Conservation (phyloP, 495 filamentous ascomycete genomes). For the Acidiella bohemica region DNA sequence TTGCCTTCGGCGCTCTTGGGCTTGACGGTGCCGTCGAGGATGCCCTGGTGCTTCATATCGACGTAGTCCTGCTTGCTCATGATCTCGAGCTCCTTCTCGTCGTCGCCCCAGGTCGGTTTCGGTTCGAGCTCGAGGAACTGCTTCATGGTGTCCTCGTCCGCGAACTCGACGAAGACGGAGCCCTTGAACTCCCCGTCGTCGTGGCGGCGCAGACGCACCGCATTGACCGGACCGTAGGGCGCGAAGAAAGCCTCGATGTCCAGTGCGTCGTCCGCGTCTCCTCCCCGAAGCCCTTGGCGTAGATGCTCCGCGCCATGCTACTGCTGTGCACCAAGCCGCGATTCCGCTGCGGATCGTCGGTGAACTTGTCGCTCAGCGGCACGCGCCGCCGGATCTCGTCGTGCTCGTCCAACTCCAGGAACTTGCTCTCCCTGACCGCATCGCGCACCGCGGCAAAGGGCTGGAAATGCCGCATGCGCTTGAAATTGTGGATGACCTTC, state of each 20-base stretch:
- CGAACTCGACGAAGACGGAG: slow-evolving; percentile 88
- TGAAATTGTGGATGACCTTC: slow-evolving; percentile 65
- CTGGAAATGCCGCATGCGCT: slow-evolving; percentile 87
- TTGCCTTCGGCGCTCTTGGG: too few species aligned
- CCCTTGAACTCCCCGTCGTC: slow-evolving; percentile 61
- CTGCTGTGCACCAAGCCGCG: slow-evolving; percentile 45
- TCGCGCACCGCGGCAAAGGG: slow-evolving; percentile 66
- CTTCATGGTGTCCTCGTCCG: slow-evolving; percentile 55
- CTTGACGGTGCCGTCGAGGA: slow-evolving; percentile 55
- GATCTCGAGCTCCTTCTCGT: slow-evolving; percentile 49
- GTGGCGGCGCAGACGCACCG: slow-evolving; percentile 78
- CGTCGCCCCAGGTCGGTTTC: slow-evolving; percentile 44
- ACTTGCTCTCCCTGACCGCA: slow-evolving; percentile 59
- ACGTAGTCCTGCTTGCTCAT: slow-evolving; percentile 82
- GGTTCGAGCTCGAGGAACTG: slow-evolving; percentile 64
- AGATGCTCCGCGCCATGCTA: slow-evolving; percentile 48
- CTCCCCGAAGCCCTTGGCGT: slow-evolving; percentile 80
- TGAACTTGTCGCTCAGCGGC: slow-evolving; percentile 39
- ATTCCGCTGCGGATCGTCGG: slow-evolving; percentile 31
- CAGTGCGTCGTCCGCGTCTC: slow-evolving; percentile 66
- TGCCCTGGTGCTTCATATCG: slow-evolving; percentile 60
- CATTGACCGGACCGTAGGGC: slow-evolving; percentile 60
- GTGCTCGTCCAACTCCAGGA: slow-evolving; percentile 51
- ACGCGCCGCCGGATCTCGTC: slow-evolving; percentile 65
- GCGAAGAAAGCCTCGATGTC: slow-evolving; percentile 88